Percentiles rank a stretch among this genome's conserved stretches.
Conservation (phyloP, 139 green algal genomes). For the Chloropicon primus region DNA sequence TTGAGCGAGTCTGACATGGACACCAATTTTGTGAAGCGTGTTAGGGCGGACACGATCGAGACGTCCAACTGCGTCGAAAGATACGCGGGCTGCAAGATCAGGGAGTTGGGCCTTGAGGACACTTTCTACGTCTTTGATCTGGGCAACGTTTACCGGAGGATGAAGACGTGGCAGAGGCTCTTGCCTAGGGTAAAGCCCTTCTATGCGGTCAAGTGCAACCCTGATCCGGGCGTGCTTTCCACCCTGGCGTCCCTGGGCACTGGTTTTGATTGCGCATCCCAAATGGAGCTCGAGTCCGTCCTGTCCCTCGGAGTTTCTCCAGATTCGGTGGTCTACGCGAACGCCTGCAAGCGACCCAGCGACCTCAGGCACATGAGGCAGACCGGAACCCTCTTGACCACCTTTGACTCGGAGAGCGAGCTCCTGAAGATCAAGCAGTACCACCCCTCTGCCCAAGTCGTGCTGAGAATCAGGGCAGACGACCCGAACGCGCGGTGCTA, state of each 20-base stretch:
- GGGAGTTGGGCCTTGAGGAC: conserved; percentile 42
- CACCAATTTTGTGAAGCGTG: background rate
- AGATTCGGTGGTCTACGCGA: conserved; percentile 79
- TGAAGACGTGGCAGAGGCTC: conserved; percentile 51
- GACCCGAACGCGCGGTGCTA: conserved; percentile 53
- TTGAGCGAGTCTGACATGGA: background rate
- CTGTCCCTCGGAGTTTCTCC: conserved; percentile 56
- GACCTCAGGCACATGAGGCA: conserved; percentile 51
- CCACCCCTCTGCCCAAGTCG: conserved; percentile 43
- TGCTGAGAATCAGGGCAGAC: conserved; percentile 82
- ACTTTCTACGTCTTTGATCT: conserved; percentile 87
- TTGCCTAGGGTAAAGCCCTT: conserved; percentile 81
- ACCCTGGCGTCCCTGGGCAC: conserved; percentile 68
- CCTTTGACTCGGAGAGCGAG: conserved; percentile 86
- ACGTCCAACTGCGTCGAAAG: conserved; percentile 14
- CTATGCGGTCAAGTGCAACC: conserved; percentile 93
- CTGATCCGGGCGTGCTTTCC: conserved; percentile 64
- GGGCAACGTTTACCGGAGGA: conserved; percentile 55
- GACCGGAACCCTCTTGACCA: conserved; percentile 58
- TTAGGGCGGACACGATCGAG: background rate
- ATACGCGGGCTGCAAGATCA: conserved; percentile 17
- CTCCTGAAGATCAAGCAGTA: conserved; percentile 70
- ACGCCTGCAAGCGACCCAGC: conserved; percentile 78
- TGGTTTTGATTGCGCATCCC: conserved; percentile 88
- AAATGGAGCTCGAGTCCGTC: conserved; percentile 70